Evolutionary conservation across 345 rosid species (phyloP).

Genomic region (Salix koriyanagi): DNA sequence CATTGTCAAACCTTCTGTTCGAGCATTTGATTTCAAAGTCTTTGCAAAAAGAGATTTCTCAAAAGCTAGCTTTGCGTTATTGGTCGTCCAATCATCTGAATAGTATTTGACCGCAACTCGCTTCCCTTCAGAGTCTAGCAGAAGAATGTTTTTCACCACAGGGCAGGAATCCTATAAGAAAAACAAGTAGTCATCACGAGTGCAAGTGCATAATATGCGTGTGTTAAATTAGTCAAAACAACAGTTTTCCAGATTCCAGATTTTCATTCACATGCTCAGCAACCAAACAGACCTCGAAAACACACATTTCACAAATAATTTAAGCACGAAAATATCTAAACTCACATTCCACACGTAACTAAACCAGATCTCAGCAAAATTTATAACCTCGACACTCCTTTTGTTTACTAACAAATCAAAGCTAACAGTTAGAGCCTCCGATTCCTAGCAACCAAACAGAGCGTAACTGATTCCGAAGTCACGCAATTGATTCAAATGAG

Average conservation of each 20-base stretch:
- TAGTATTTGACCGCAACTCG: slow-evolving; percentile 85
- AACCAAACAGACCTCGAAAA: not conserved
- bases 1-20: slow-evolving; percentile 57
- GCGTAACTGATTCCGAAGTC: not conserved
- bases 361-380: not conserved
- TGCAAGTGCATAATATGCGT: too few relatives aligned
- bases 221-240: not conserved
- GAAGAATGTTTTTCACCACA: slow-evolving; percentile 73
- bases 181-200: not conserved
- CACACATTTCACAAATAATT: too few relatives aligned
- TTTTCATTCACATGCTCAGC: not conserved
- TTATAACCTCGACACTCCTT: not conserved
- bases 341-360: not conserved
- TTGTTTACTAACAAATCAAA: not conserved
- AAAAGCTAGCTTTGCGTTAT: slow-evolving; percentile 61
- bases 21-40: slow-evolving; percentile 86
- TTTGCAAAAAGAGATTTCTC: slow-evolving; percentile 66
- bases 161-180: slow-evolving; percentile 68
- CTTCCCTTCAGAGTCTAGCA: slow-evolving; percentile 92
- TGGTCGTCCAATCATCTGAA: slow-evolving; percentile 88
- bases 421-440: not conserved
- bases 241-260: not conserved
- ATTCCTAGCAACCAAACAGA: not conserved
- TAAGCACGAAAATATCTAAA: not conserved
- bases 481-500: not conserved